These are phyloP conservation scores for Arachis stenosperma DNA, from an alignment of 306 rosid species.

Conservation along the genomic window DNA sequence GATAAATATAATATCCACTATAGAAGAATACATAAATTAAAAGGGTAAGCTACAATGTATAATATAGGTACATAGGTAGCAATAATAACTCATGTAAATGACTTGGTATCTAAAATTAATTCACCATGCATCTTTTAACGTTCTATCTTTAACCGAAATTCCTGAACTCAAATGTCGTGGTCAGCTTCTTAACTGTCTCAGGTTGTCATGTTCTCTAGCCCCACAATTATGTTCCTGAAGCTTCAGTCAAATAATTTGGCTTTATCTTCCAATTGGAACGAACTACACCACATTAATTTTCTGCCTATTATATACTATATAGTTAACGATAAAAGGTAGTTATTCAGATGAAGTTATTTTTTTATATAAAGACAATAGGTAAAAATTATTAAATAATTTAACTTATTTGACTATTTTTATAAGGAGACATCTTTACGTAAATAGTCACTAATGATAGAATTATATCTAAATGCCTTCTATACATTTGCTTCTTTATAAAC, in stretches of 20 bases:
- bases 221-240: not conserved
- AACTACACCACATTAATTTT: not conserved
- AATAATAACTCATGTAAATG: not conserved
- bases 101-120: not conserved
- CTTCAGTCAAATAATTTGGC: slow-evolving; percentile 18
- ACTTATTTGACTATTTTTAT: no score
- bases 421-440: no score
- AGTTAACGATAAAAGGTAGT: no score
- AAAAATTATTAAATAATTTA: no score
- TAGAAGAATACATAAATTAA: not conserved
- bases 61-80: not conserved
- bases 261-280: slow-evolving; percentile 4
- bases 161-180: not conserved
- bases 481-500: no score
- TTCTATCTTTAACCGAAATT: not conserved
- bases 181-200: not conserved
- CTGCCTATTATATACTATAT: no score
- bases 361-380: no score
- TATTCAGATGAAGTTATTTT: no score
- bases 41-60: not conserved
- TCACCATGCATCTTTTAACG: not conserved
- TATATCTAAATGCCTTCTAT: no score
- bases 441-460: not conserved
- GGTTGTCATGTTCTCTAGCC: slow-evolving; percentile 1
- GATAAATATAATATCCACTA: not conserved